A percentile compares a stretch with the other conserved stretches of the same genome.
phyloP scores from a whole-genome alignment of 345 rosid species.

The Eucalyptus decipiens region DNA sequence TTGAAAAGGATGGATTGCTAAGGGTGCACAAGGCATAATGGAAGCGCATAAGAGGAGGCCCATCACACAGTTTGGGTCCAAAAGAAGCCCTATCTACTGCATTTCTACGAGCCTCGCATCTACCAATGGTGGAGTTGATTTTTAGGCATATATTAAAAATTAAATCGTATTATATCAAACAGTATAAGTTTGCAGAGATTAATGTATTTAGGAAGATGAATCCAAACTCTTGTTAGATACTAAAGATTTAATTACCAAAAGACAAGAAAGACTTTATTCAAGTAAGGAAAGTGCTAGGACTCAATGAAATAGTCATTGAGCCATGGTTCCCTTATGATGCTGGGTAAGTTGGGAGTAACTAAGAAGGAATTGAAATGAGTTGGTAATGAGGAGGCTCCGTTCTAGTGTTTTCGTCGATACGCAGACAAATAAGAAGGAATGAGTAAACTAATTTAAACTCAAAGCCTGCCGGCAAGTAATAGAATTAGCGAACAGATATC shows the following conservation, averaged over 20 bases:
- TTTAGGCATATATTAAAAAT: neutral
- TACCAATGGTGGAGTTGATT: neutral
- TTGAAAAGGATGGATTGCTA: neutral
- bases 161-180: neutral
- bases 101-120: neutral
- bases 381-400: neutral
- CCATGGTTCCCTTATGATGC: neutral
- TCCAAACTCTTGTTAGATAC: neutral
- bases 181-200: neutral
- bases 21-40: neutral
- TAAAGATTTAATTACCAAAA: neutral
- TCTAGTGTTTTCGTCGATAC: neutral
- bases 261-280: neutral
- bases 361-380: neutral
- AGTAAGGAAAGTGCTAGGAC: neutral
- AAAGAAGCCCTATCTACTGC: neutral
- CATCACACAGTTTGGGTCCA: neutral
- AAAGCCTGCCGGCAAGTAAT: neutral
- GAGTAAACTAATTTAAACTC: neutral
- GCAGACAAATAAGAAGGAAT: neutral
- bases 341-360: neutral
- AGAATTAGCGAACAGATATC: neutral
- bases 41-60: neutral
- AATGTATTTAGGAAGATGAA: neutral
- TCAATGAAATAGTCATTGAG: neutral